Evolutionary conservation across 2,329 filamentous ascomycete species (phyloP).

Genomic region (Nothophaeocryptopus gaeumannii): DNA sequence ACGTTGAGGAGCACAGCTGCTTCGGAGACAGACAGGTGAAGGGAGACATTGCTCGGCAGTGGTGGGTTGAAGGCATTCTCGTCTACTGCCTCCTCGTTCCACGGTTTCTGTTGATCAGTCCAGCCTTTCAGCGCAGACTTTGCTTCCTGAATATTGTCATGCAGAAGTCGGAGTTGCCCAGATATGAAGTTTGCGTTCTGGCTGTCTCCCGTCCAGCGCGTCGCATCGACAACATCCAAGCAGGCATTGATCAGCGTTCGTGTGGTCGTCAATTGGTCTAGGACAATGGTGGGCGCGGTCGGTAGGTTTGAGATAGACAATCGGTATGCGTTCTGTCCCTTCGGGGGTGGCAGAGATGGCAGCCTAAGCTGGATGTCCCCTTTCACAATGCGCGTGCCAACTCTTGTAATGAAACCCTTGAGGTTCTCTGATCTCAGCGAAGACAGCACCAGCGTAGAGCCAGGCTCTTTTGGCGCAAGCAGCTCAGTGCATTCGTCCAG

Average conservation of each 20-base stretch:
- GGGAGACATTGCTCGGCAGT: conserved; percentile 66
- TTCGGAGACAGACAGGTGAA: conserved; percentile 61
- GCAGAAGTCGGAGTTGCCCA: conserved; percentile 56
- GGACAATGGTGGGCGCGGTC: conserved; percentile 56
- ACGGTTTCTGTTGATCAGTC: conserved; percentile 50
- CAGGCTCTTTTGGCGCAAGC: conserved; percentile 77
- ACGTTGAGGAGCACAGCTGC: conserved; percentile 59
- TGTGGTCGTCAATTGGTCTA: conserved; percentile 69
- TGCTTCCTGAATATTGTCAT: conserved; percentile 62
- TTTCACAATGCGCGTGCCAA: conserved; percentile 88
- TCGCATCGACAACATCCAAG: conserved; percentile 77
- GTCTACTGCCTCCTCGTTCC: conserved; percentile 56
- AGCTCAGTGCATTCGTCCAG: conserved; percentile 86
- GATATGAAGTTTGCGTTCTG: conserved; percentile 57
- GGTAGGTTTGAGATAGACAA: conserved; percentile 53
- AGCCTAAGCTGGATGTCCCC: conserved; percentile 78
- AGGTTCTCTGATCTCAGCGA: conserved; percentile 83
- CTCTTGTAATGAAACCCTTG: conserved; percentile 86
- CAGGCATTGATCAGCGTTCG: conserved; percentile 77
- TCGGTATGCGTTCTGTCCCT: conserved; percentile 51
- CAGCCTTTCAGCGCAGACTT: conserved; percentile 57
- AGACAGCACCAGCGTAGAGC: conserved; percentile 84
- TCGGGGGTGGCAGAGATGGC: conserved; percentile 60
- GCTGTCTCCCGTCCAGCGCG: conserved; percentile 68
- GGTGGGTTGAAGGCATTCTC: conserved; percentile 61